phyloP scores from a whole-genome alignment of 2,329 filamentous ascomycete species.

The Pseudogymnoascus sp. region DNA sequence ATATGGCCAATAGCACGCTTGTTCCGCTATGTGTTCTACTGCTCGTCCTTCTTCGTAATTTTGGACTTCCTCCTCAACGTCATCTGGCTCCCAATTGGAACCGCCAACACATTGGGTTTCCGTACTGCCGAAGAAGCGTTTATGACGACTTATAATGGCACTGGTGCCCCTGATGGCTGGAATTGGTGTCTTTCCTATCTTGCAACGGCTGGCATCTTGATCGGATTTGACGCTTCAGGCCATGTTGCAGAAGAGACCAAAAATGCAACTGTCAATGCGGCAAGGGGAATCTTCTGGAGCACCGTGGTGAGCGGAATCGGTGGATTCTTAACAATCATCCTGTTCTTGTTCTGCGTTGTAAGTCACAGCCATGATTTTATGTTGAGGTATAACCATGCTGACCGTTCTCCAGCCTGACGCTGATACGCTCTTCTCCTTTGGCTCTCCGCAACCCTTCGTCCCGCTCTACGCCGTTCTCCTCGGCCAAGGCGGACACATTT shows the following conservation, averaged over 20 bases:
- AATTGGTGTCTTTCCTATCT: conserved; percentile 57
- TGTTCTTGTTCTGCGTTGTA: conserved; percentile 51
- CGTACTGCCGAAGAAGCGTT: conserved; percentile 51
- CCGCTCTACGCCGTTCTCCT: conserved; percentile 49
- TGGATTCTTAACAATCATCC: conserved; percentile 46
- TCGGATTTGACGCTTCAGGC: conserved; percentile 53
- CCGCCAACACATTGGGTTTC: conserved; percentile 48
- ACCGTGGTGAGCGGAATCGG: conserved; percentile 49
- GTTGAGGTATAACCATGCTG: conserved; percentile 7
- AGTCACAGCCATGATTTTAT: conserved; percentile 16
- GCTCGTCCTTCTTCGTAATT: conserved; percentile 40
- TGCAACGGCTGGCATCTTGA: conserved; percentile 51
- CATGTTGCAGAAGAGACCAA: conserved; percentile 56
- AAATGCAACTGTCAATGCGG: conserved; percentile 47
- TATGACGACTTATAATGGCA: conserved; percentile 52
- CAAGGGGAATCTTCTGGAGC: conserved; percentile 53
- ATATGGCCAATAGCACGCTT: conserved; percentile 23
- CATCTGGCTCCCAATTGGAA: conserved; percentile 53
- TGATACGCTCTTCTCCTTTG: conserved; percentile 44
- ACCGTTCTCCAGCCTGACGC: conserved; percentile 38
- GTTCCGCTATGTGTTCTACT: conserved; percentile 36
- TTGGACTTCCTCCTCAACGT: conserved; percentile 52
- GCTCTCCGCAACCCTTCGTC: conserved; percentile 50
- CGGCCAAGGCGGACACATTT: conserved; percentile 47
- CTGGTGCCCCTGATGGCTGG: conserved; percentile 47